Evolutionary conservation across 805 yeast species (phyloP), one percentile per base, ranked within the genome.

Genomic region (Kazachstania kunashirensis): DNA sequence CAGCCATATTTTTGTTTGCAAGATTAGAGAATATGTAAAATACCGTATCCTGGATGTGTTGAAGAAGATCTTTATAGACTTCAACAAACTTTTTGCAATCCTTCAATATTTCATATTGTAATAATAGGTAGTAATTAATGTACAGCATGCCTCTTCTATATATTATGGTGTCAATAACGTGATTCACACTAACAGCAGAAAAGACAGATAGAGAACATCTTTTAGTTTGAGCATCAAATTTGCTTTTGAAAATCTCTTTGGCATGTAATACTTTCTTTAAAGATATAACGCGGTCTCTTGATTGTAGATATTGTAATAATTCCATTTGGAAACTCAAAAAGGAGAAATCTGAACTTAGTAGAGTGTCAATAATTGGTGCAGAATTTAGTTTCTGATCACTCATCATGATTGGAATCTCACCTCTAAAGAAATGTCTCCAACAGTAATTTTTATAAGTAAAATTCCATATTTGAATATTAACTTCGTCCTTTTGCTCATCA

Each of bases 21-120:
- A 55, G 41, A 30, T 53, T 53, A 6, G 60, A 55, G 34, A 55
- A 55, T 8, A 53, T 46, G 38, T 42, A 55, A 35, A 55, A 53
- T n/a, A 55, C 38, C 13, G 56, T 47, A 32, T 52, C 58, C 34
- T 54, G 57, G 3, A 47, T 31, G 15, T 52, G 28, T 30, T 51
- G 49, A 25, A 55, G 37, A 31, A 52, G 47, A 12, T 52, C 58
- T 24, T 42, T 45, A 24, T 47, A 46, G 13, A 36, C 37, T 18
- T 42, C 48, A 17, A 33, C 35, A 32, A 51, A 53, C 15, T 42
- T 45, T 14, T 39, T 42, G 5, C 27, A 23, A 19, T 53, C 48
- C 5, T 45, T 45, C 18, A 41, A 19, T 13, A 24, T 29, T 40
- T 53, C 58, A 37, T 50, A 52, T 38, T 55, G 58, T 24, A 55